phyloP scores from a whole-genome alignment of 2,329 filamentous ascomycete genomes.

The Pseudomassariella vexata region DNA sequence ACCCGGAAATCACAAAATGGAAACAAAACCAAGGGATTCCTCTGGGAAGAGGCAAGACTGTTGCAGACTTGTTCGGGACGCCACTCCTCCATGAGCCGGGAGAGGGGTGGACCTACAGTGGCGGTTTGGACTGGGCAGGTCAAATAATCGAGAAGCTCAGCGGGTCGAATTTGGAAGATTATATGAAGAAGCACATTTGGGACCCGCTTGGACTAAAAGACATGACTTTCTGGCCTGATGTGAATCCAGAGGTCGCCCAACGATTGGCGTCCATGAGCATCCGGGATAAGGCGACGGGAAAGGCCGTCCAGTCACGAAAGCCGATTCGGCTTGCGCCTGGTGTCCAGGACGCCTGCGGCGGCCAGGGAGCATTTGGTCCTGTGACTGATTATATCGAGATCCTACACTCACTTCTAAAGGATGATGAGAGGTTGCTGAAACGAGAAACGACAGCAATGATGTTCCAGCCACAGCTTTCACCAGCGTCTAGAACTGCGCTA shows the following conservation, averaged over 20 bases:
- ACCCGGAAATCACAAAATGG: constrained; percentile 4
- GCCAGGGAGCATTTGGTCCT: constrained; percentile 27
- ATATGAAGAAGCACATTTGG: constrained; percentile 16
- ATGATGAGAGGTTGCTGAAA: constrained; percentile 42
- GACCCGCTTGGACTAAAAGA: constrained; percentile 11
- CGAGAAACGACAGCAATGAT: constrained; percentile 34
- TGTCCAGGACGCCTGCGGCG: constrained; percentile 22
- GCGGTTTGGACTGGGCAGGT: constrained; percentile 35
- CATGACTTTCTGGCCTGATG: constrained; percentile 15
- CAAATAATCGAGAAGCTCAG: constrained; percentile 24
- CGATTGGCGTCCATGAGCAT: constrained; percentile 14
- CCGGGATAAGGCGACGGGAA: constrained; percentile 6
- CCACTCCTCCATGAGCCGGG: constrained; percentile 40
- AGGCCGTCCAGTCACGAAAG: constrained; percentile 10
- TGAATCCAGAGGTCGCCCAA: constrained; percentile 11
- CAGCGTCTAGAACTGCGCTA: constrained; percentile 12
- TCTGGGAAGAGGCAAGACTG: constrained; percentile 1
- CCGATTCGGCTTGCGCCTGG: constrained; percentile 12
- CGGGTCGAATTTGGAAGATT: constrained; percentile 14
- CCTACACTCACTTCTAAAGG: constrained; percentile 36
- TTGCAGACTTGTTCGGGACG: constrained; percentile 23
- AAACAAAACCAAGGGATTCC: neutral
- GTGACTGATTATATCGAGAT: constrained; percentile 37
- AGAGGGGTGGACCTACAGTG: constrained; percentile 33
- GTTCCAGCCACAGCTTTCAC: constrained; percentile 40